phyloP scores from a whole-genome alignment of 768 basidiomycete species.

The Lanmaoa rubissima region DNA sequence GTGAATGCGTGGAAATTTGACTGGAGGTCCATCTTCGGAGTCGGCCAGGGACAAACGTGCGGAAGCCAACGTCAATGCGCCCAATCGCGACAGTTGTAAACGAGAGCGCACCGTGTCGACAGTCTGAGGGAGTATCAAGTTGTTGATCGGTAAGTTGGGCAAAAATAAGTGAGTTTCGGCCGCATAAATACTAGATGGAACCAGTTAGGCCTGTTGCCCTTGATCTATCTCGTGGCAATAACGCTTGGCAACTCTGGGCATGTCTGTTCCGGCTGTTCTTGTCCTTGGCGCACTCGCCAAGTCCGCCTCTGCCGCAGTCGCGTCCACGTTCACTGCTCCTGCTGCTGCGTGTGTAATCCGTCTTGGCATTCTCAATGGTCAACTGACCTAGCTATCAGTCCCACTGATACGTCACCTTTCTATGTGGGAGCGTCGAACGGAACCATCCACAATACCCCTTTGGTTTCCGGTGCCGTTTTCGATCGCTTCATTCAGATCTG shows the following conservation, averaged over 20 bases:
- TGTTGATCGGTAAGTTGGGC: neutral
- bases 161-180: neutral
- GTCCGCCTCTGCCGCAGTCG: slow-evolving; percentile 17
- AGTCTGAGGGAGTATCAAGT: neutral
- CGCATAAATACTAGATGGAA: slow-evolving; percentile 7
- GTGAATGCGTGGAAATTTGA: neutral
- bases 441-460: slow-evolving; percentile 35
- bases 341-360: slow-evolving; percentile 21
- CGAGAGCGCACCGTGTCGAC: neutral
- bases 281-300: slow-evolving; percentile 15
- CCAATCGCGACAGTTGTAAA: neutral
- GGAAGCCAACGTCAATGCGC: neutral
- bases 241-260: neutral
- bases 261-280: slow-evolving; percentile 11
- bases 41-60: neutral
- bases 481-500: slow-evolving; percentile 50
- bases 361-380: neutral
- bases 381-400: slow-evolving; percentile 10
- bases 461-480: slow-evolving; percentile 43
- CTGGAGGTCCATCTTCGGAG: neutral
- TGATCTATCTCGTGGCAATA: neutral
- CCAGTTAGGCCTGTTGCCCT: neutral
- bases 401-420: slow-evolving; percentile 31
- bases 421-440: slow-evolving; percentile 43
- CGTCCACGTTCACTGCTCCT: slow-evolving; percentile 20